These are phyloP conservation scores for Mortierella antarctica DNA, from an alignment of 192 early-diverging fungal species.

Conservation along the genomic window DNA sequence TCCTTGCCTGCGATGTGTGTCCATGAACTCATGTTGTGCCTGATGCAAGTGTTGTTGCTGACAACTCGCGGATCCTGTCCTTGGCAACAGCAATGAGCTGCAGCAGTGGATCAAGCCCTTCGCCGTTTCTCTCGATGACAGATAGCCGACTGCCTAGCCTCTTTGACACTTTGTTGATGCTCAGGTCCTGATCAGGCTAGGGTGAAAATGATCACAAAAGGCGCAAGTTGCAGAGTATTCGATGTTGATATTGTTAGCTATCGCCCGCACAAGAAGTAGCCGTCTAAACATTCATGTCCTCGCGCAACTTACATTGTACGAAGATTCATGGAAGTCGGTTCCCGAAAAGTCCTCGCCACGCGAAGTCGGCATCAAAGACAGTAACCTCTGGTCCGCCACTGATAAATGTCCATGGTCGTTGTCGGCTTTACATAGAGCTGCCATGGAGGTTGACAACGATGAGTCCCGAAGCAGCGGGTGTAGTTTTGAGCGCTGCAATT, in stretches of 20 bases:
- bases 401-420: constrained; percentile 32
- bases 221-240: background rate
- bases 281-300: background rate
- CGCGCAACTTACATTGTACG: constrained; percentile 32
- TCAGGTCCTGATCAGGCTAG: constrained; percentile 46
- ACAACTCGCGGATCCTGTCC: constrained; percentile 20
- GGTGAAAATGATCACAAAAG: background rate
- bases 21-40: background rate
- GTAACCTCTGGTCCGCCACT: constrained; percentile 30
- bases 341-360: constrained; percentile 19
- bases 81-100: constrained; percentile 25
- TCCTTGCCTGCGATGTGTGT: background rate
- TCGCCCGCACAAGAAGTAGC: no score
- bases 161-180: constrained; percentile 45
- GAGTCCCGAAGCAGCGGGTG: constrained; percentile 15
- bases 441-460: constrained; percentile 5
- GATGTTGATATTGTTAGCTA: background rate
- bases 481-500: constrained; percentile 27
- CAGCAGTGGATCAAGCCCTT: constrained; percentile 33
- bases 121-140: constrained; percentile 24
- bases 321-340: constrained; percentile 14
- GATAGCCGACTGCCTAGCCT: constrained; percentile 29
- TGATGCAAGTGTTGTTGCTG: background rate
- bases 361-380: constrained; percentile 17
- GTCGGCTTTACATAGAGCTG: constrained; percentile 6